Evolutionary conservation across 352 stramenopile genomes (phyloP).

Genomic region (Globisporangium ultimum): DNA sequence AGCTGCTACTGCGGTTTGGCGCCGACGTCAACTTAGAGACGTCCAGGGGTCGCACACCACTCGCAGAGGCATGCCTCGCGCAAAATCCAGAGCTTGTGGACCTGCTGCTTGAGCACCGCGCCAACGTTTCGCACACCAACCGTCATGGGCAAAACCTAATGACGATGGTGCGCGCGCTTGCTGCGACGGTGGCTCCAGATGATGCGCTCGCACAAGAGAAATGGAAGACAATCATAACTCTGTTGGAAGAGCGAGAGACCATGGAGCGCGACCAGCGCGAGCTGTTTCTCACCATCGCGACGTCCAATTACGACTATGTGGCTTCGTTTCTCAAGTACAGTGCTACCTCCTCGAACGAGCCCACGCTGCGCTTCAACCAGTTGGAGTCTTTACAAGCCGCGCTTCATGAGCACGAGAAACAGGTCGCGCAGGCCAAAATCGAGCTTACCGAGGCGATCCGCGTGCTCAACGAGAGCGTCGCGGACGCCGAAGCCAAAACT

Average conservation of each 20-base stretch:
- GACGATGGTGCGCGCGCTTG: conserved; percentile 34
- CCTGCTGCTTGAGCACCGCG: conserved; percentile 58
- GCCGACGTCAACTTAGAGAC: conserved; percentile 71
- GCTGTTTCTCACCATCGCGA: conserved; percentile 68
- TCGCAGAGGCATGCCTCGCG: conserved; percentile 58
- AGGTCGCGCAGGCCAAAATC: conserved; percentile 9
- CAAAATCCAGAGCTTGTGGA: conserved; percentile 44
- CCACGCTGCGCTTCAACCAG: conserved; percentile 6
- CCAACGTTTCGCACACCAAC: conserved; percentile 60
- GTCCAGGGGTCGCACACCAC: conserved; percentile 53
- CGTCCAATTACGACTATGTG: conserved; percentile 65
- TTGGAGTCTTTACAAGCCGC: conserved; percentile 18
- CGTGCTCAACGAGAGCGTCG: conserved; percentile 67
- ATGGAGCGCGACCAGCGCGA: conserved; percentile 49
- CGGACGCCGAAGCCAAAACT: conserved; percentile 65
- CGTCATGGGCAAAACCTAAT: conserved; percentile 51
- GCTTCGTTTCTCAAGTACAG: conserved; percentile 39
- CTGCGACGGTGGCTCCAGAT: background rate
- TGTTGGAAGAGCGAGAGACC: conserved; percentile 39
- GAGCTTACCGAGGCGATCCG: conserved; percentile 46
- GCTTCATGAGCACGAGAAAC: conserved; percentile 18
- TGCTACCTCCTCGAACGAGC: background rate
- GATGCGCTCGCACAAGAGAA: conserved; percentile 8
- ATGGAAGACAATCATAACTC: conserved; percentile 30
- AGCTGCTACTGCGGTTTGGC: conserved; percentile 58